Conservation (phyloP, 305 asterid species). For the Solanum hybrid region DNA sequence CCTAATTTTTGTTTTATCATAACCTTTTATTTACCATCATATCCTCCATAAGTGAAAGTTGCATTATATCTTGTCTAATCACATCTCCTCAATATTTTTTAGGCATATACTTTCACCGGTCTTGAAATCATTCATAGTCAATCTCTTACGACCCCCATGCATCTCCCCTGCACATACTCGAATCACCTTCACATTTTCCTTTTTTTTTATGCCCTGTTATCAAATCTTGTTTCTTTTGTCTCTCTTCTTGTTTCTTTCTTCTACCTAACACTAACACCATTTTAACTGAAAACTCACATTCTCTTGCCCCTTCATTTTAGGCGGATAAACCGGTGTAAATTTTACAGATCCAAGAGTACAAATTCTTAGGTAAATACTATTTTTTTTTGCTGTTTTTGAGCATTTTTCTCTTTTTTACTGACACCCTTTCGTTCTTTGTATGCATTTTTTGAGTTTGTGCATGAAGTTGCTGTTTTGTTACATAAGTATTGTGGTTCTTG, state of each 20-base stretch:
- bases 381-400: constrained; percentile 5
- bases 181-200: background rate
- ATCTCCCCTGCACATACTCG: background rate
- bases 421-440: background rate
- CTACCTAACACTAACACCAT: background rate
- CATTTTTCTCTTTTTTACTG: background rate
- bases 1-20: too few relatives aligned
- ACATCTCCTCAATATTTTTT: fast-evolving
- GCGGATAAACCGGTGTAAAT: constrained; percentile 25
- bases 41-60: background rate
- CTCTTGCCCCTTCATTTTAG: constrained; percentile 23
- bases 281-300: constrained; percentile 1
- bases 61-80: too few relatives aligned
- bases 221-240: constrained; percentile 8
- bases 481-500: background rate
- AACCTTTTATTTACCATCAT: background rate
- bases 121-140: background rate
- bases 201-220: background rate
- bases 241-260: constrained; percentile 15
- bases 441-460: background rate
- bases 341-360: constrained; percentile 13
- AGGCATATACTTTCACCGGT: background rate
- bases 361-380: constrained; percentile 4
- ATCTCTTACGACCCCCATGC: background rate
- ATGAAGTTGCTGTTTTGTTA: background rate